These are phyloP conservation scores for Hygrophoropsis aurantiaca DNA, from an alignment of 768 basidiomycete species.

Conservation along the genomic window DNA sequence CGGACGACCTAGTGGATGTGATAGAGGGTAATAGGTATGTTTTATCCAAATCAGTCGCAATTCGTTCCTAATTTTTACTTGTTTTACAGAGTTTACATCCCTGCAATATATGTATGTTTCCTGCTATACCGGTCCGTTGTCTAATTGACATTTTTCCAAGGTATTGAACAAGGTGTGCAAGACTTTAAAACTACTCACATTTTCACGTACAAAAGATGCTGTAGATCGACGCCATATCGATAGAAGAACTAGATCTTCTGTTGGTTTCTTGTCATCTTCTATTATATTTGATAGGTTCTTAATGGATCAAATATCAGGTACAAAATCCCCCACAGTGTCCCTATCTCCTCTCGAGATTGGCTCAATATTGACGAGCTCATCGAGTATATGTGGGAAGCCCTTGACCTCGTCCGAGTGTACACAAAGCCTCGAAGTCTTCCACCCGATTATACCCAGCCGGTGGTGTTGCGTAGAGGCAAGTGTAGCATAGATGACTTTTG, in stretches of 20 bases:
- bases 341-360: constrained; percentile 93
- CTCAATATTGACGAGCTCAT: constrained; percentile 94
- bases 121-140: not conserved
- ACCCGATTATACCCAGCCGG: constrained; percentile 90
- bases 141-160: constrained; percentile 30
- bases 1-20: constrained; percentile 96
- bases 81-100: constrained; percentile 78
- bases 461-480: constrained; percentile 71
- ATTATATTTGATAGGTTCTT: not conserved
- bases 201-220: constrained; percentile 7
- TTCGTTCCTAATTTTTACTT: constrained; percentile 2
- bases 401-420: constrained; percentile 93
- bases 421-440: constrained; percentile 91
- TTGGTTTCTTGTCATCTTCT: constrained; percentile 36
- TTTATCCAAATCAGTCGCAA: not conserved
- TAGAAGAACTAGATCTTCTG: constrained; percentile 94
- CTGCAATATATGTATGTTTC: constrained; percentile 77
- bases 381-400: constrained; percentile 89
- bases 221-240: constrained; percentile 97
- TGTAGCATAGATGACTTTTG: constrained; percentile 87
- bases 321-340: constrained; percentile 95
- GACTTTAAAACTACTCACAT: not conserved
- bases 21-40: constrained; percentile 88
- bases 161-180: constrained; percentile 76
- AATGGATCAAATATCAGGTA: constrained; percentile 44